Evolutionary conservation across 2,329 filamentous ascomycete genomes (phyloP).

Genomic region (Monilinia vaccinii-corymbosi): DNA sequence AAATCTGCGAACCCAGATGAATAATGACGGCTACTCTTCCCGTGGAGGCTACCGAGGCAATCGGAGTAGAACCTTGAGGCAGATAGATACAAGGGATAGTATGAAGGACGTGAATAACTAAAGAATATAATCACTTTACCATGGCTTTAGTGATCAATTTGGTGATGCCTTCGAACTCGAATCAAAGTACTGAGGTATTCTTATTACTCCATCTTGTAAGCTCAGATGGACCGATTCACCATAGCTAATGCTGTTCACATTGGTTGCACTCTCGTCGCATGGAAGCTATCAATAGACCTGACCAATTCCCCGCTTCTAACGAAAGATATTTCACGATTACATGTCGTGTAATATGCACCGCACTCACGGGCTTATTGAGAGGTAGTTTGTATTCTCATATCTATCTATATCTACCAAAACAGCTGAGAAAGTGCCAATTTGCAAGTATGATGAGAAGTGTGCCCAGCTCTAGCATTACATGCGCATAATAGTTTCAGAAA

Average conservation of each 20-base stretch:
- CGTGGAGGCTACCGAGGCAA: background rate
- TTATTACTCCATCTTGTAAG: background rate
- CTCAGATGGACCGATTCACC: background rate
- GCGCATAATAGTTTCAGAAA: background rate
- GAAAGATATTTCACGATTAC: background rate
- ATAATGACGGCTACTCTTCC: background rate
- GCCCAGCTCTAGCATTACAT: no score
- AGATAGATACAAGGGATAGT: no score
- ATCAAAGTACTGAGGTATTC: background rate
- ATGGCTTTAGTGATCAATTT: background rate
- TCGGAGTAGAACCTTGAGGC: background rate
- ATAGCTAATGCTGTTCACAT: background rate
- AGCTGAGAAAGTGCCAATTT: background rate
- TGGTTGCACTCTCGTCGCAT: background rate
- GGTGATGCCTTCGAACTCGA: fast-evolving
- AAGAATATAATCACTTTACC: background rate
- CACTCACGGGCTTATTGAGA: background rate
- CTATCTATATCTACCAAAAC: background rate
- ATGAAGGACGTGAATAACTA: background rate
- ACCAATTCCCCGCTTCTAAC: background rate
- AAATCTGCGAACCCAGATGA: background rate
- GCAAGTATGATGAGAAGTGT: background rate
- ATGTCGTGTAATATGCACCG: background rate
- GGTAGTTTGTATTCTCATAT: background rate
- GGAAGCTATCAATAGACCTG: background rate